These are phyloP conservation scores for Pseudofabraea citricarpa DNA, from an alignment of 2,329 filamentous ascomycete species.

Conservation along the genomic window DNA sequence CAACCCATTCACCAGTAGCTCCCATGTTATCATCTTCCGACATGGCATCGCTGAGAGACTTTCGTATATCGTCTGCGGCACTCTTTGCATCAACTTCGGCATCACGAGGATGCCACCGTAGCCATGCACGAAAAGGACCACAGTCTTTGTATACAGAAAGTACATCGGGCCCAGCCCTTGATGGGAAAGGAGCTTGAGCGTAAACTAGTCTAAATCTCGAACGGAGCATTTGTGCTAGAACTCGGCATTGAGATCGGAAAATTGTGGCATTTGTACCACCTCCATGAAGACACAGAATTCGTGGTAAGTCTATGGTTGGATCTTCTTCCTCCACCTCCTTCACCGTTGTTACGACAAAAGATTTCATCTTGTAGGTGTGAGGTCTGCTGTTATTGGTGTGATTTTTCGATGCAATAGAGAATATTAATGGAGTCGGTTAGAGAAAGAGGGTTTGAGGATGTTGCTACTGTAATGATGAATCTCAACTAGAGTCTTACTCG, in stretches of 20 bases:
- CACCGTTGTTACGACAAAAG: no score
- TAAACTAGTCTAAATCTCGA: slow-evolving; percentile 64
- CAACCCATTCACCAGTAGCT: slow-evolving; percentile 49
- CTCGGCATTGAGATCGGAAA: slow-evolving; percentile 64
- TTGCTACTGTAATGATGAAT: no score
- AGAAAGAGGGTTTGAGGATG: no score
- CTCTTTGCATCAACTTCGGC: not conserved
- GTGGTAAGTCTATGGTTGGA: slow-evolving; percentile 36
- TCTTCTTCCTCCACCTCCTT: no score
- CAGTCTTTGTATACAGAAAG: slow-evolving; percentile 49
- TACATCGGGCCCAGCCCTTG: slow-evolving; percentile 57
- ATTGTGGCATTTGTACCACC: slow-evolving; percentile 68
- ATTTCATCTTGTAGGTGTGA: no score
- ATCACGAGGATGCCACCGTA: not conserved
- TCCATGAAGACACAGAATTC: slow-evolving; percentile 77
- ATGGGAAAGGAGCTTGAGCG: slow-evolving; percentile 62
- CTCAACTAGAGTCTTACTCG: no score
- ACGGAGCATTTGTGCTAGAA: slow-evolving; percentile 13
- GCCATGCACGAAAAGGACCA: not conserved
- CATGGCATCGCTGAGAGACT: slow-evolving; percentile 36
- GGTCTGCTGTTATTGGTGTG: no score
- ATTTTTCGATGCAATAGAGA: no score
- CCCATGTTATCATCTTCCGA: slow-evolving; percentile 42
- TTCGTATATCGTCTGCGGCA: not conserved
- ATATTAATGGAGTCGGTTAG: no score